Base-by-base conservation (phyloP, 257 asterid genomes). In the Nicotiana knightiana region DNA sequence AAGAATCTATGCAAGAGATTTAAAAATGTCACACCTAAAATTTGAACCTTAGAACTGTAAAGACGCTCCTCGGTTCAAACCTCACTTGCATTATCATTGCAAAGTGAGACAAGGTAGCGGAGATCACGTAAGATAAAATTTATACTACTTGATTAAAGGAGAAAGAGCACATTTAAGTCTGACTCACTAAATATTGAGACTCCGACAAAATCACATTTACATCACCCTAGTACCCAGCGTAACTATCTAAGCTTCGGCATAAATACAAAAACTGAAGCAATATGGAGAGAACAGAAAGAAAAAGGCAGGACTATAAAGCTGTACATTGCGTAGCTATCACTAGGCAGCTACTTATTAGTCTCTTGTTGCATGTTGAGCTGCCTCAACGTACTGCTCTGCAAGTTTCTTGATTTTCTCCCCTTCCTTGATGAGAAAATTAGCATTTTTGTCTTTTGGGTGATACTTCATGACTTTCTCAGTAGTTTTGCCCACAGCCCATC, bases 351-450 rank as follows among this genome's bases (percentile, higher is more conserved):
- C 80, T 70, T 83, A 48, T 66, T 83, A 84, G 28, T 75, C 21
- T 82, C 86, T 88, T 5, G 88, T 70, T 85, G 84, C 88, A 82
- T 88, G 92, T 76, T 89, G 99, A 65, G 97, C 89, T 43, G 98
- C 82, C 88, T 94, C 98, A 30, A 93, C 90, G 8, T 96, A 96
- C 84, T 94, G 94, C 88, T 90, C 95, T 0, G 99, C 99, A 21
- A 96, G 93, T 85, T 91, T 96, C 93, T 94, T 96, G 85, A 96
- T 97, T 81, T 91, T 96, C 66, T 96, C 97, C 35, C 99, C 98
- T 91, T 94, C 99, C 87, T 92, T 96, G 86, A 96, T 91, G 81
- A 96, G 97, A 82, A 96, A 96, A 88, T 92, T 93, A 7, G 99
- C 99, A 35, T 87, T 92, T 71, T 87, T 93, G 84, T 91, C 98